These are phyloP conservation scores for Arachis hypogaea DNA, from an alignment of 306 rosid genomes.

Conservation along the genomic window DNA sequence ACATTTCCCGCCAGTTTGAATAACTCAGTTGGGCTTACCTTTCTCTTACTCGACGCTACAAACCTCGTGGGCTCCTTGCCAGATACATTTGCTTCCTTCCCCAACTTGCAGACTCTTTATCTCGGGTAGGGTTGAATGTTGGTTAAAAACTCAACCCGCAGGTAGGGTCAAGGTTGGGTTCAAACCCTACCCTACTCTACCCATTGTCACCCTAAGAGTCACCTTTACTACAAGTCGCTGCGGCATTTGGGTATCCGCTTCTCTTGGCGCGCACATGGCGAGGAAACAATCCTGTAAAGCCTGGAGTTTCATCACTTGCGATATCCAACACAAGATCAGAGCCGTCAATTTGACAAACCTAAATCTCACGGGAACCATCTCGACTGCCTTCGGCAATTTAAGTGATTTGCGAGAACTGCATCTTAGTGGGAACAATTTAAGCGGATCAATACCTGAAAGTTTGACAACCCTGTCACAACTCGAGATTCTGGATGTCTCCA, in stretches of 20 bases:
- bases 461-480: no score
- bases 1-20: neutral
- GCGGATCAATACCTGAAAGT: constrained; percentile 46
- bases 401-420: constrained; percentile 45
- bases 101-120: constrained; percentile 14
- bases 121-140: no score
- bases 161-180: no score
- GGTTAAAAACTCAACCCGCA: no score
- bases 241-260: constrained; percentile 49
- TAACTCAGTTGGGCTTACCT: neutral
- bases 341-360: constrained; percentile 44
- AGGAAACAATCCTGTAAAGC: constrained; percentile 46
- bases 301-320: constrained; percentile 52
- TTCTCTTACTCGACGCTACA: neutral
- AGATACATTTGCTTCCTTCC: no score
- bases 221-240: constrained; percentile 49
- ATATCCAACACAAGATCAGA: constrained; percentile 32
- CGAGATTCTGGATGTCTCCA: no score
- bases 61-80: constrained; percentile 39
- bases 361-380: constrained; percentile 56
- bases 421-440: constrained; percentile 47
- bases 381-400: constrained; percentile 53
- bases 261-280: constrained; percentile 50
- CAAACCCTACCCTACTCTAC: no score
- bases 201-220: neutral